Evolutionary conservation across 352 stramenopile species (phyloP), one percentile per base, ranked within the genome.

Genomic region (Phytophthora sp.): DNA sequence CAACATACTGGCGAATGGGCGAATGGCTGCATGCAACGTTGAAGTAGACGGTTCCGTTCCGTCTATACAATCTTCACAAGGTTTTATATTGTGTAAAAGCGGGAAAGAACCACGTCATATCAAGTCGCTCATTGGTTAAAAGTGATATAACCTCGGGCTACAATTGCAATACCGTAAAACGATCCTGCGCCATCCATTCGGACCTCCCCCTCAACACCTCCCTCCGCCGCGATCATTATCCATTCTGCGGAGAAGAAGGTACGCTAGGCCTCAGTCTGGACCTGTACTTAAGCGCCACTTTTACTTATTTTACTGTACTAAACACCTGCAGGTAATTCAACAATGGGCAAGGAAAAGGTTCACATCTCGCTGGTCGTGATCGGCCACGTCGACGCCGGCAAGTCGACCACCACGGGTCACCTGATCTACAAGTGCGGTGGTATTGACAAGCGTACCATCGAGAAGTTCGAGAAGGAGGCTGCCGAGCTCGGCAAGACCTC

Each of bases 401-500:
- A 99, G 87, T 99, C 97, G 51, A 99, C 98, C 27, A 99, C 95
- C 39, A 98, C 95, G 13, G 98, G 97, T 66, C 97, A 99, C 82
- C 81, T 99, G 52, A 99, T 99, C 76, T 99, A 99, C 93, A 99
- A 99, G 88, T 98, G 95, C 85, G 98, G 98, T 71, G 93, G 94
- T 70, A 98, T 99, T 71, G 94, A 99, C 84, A 97, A 99, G 86
- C 92, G 94, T 89, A 98, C 96, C 23, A 99, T 99, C 78, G 97
- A 99, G 75, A 99, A 99, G 63, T 58, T 68, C 93, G 97, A 99
- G 86, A 98, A 98, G 71, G 97, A 99, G 80, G 94, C 97, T 21
- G 89, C 80, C 31, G 96, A 99, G 79, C 70, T 98, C n/a, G 97
- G 97, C 59, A 99, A 99, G 82, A 87, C 82, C 29, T 99, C 97